A percentile compares a stretch with the other conserved stretches of the same genome.
These are phyloP conservation scores for Penicillium sp. DNA, from an alignment of 2,329 filamentous ascomycete genomes.

Conservation along the genomic window DNA sequence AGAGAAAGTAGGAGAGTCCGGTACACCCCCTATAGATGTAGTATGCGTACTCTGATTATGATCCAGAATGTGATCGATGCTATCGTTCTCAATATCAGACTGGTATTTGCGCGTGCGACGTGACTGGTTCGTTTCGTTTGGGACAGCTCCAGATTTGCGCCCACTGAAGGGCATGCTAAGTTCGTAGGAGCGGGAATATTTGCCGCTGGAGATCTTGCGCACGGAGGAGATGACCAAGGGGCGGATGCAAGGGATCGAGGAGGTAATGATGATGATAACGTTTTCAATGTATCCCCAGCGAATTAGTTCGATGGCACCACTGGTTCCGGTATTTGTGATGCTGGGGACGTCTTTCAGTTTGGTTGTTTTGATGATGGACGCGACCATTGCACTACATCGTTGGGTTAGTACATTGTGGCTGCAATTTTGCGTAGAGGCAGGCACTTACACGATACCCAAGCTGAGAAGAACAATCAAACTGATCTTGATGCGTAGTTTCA, in stretches of 20 bases:
- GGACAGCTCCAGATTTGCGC: conserved; percentile 10
- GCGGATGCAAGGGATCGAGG: conserved; percentile 31
- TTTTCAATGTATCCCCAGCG: conserved; percentile 33
- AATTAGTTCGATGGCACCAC: conserved; percentile 27
- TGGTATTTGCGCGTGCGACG: conserved; percentile 12
- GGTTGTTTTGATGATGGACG: conserved; percentile 34
- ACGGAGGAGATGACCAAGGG: conserved; percentile 32
- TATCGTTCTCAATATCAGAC: conserved; percentile 20
- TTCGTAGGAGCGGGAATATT: conserved; percentile 28
- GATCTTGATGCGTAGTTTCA: conserved; percentile 30
- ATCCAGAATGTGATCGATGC: conserved; percentile 28
- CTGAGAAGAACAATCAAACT: conserved; percentile 28
- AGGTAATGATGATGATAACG: conserved; percentile 32
- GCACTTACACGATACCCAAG: conserved; percentile 28
- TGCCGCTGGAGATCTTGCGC: conserved; percentile 29
- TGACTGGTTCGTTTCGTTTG: conserved; percentile 18
- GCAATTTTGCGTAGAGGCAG: background rate
- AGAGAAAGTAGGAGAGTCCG: conserved; percentile 8
- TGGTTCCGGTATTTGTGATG: conserved; percentile 27
- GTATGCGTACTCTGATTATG: conserved; percentile 10
- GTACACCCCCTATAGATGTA: conserved; percentile 9
- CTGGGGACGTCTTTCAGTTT: conserved; percentile 26
- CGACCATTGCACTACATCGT: conserved; percentile 27
- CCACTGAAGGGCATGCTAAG: conserved; percentile 25
- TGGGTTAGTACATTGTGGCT: background rate